Percentiles rank a stretch among this genome's conserved stretches.
phyloP scores from a whole-genome alignment of 306 rosid species.

The Senna siamea region DNA sequence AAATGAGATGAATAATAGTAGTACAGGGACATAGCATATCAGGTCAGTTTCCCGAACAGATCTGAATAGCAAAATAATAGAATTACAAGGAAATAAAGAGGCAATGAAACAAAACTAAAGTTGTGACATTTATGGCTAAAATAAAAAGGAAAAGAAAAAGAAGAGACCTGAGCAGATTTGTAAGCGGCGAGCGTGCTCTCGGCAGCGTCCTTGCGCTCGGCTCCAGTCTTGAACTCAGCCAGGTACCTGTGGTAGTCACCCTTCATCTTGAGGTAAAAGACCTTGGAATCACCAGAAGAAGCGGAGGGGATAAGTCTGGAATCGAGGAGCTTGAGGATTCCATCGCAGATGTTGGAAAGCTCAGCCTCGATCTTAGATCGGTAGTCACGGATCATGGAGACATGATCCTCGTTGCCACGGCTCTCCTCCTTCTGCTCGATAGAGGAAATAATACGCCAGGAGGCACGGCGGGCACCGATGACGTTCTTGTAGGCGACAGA shows the following conservation, averaged over 20 bases:
- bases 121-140: too few species aligned
- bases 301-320: slow-evolving; percentile 89
- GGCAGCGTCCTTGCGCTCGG: slow-evolving; percentile 94
- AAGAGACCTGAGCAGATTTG: slow-evolving; percentile 87
- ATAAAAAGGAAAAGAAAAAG: not conserved
- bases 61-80: not conserved
- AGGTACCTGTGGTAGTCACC: slow-evolving; percentile 97
- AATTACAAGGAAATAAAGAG: not conserved
- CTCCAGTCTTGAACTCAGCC: slow-evolving; percentile 96
- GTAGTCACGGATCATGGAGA: slow-evolving; percentile 80
- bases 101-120: too few species aligned
- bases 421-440: slow-evolving; percentile 99
- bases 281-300: slow-evolving; percentile 92
- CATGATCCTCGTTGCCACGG: slow-evolving; percentile 96
- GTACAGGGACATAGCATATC: not conserved
- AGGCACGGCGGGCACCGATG: slow-evolving; percentile 91
- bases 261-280: slow-evolving; percentile 95
- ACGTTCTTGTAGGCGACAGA: slow-evolving; percentile 98
- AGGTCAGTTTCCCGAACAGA: not conserved
- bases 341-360: slow-evolving; percentile 90
- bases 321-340: slow-evolving; percentile 94
- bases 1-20: not conserved
- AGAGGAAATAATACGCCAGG: slow-evolving; percentile 97
- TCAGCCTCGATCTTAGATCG: slow-evolving; percentile 93
- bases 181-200: slow-evolving; percentile 94